phyloP scores from a whole-genome alignment of 495 filamentous ascomycete species.

The Neurospora sp. region DNA sequence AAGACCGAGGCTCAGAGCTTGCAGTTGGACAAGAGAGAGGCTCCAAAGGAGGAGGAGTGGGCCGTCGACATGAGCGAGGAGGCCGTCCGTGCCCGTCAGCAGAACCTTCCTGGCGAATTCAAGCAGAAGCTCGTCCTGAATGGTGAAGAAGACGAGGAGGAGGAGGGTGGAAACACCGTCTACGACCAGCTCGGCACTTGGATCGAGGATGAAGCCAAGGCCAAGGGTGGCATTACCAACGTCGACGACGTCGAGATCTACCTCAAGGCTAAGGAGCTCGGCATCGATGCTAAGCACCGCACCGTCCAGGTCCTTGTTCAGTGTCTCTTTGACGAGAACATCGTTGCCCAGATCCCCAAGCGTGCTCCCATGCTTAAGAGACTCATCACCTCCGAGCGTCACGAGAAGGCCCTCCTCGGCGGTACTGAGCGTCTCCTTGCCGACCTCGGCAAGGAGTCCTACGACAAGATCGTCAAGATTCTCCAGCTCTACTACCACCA shows the following conservation, averaged over 20 bases:
- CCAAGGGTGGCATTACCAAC: conserved; percentile 60
- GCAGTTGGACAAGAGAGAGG: conserved; percentile 42
- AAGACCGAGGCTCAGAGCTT: conserved; percentile 72
- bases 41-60: conserved; percentile 76
- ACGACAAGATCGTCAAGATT: conserved; percentile 71
- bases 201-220: conserved; percentile 66
- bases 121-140: conserved; percentile 81
- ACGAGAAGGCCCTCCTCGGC: conserved; percentile 95
- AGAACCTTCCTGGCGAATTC: conserved; percentile 81
- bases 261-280: conserved; percentile 89
- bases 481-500: conserved; percentile 79
- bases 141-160: conserved; percentile 74
- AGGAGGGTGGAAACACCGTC: conserved; percentile 65
- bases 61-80: conserved; percentile 89
- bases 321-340: conserved; percentile 86
- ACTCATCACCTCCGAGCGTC: conserved; percentile 79
- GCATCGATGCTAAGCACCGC: conserved; percentile 90
- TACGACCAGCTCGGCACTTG: conserved; percentile 93
- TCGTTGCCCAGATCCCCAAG: conserved; percentile 66
- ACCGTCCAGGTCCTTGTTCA: conserved; percentile 86
- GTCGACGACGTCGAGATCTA: conserved; percentile 86
- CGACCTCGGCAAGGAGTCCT: conserved; percentile 57
- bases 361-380: conserved; percentile 83
- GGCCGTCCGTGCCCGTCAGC: conserved; percentile 86
- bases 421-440: conserved; percentile 85